Percentiles rank a stretch among this genome's conserved stretches.
Conservation (phyloP, 371 early-diverging fungal genomes). For the Zychaea mexicana region DNA sequence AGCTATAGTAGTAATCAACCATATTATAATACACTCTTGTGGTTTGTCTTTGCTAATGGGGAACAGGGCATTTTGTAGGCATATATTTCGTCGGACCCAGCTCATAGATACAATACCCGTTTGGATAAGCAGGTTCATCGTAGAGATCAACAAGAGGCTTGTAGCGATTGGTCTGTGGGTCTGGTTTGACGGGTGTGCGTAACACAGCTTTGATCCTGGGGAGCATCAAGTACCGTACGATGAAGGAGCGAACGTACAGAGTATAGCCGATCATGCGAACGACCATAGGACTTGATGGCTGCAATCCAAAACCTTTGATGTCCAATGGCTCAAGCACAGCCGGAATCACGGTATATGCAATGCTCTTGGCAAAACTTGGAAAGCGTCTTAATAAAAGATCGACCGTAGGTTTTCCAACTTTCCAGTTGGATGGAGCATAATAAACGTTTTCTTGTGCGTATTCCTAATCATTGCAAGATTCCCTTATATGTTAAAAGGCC, state of each 20-base stretch:
- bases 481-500: background rate
- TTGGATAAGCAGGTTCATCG: slow-evolving; percentile 22
- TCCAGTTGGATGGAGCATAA: slow-evolving; percentile 25
- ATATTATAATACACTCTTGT: too few relatives aligned
- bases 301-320: slow-evolving; percentile 27
- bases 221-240: slow-evolving; percentile 25
- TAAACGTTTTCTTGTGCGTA: slow-evolving; percentile 12
- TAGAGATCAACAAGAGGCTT: slow-evolving; percentile 31
- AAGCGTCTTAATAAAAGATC: slow-evolving; percentile 23
- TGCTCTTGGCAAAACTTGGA: slow-evolving; percentile 27
- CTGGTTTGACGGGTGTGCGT: slow-evolving; percentile 29
- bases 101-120: slow-evolving; percentile 42
- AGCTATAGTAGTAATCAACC: too few relatives aligned
- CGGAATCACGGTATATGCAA: background rate
- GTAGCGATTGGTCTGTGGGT: slow-evolving; percentile 26
- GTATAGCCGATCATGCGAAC: background rate
- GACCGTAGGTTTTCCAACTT: slow-evolving; percentile 31
- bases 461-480: background rate
- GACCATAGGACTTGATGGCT: background rate
- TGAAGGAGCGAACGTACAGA: background rate
- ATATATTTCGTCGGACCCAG: slow-evolving; percentile 39
- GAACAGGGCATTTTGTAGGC: slow-evolving; percentile 16
- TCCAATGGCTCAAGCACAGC: slow-evolving; percentile 25
- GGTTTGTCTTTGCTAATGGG: too few relatives aligned
- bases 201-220: slow-evolving; percentile 23